A percentile compares a stretch with the other conserved stretches of the same genome.
Conservation (phyloP, 2,329 filamentous ascomycete genomes). For the Cordyceps tenuipes region DNA sequence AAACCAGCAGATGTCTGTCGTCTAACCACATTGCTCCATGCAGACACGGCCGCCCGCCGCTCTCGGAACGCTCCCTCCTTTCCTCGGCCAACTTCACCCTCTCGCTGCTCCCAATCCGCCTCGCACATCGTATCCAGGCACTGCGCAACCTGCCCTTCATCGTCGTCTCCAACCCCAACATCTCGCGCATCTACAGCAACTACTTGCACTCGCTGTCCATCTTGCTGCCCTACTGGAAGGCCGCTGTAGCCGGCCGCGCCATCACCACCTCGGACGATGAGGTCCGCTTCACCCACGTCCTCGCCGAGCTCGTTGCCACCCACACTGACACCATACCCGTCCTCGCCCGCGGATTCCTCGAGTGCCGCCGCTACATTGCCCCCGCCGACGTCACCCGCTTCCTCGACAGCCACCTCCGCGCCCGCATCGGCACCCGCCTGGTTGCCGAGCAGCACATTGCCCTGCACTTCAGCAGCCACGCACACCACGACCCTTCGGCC, state of each 20-base stretch:
- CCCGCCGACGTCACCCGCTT: constrained; percentile 79
- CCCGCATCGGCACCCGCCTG: constrained; percentile 85
- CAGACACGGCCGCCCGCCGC: constrained; percentile 73
- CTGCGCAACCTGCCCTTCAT: constrained; percentile 93
- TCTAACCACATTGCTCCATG: background rate
- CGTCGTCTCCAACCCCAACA: constrained; percentile 94
- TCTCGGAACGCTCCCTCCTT: constrained; percentile 71
- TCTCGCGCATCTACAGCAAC: constrained; percentile 90
- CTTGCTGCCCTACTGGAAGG: constrained; percentile 67
- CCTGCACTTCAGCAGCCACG: constrained; percentile 64
- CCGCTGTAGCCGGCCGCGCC: constrained; percentile 32
- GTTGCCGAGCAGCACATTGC: constrained; percentile 97
- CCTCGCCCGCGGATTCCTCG: constrained; percentile 83
- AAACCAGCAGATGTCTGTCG: background rate
- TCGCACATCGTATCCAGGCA: constrained; percentile 89
- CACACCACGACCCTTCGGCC: constrained; percentile 53
- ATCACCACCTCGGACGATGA: constrained; percentile 69
- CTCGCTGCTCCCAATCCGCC: constrained; percentile 79
- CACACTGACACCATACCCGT: constrained; percentile 92
- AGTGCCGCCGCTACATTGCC: constrained; percentile 84
- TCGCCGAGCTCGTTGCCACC: constrained; percentile 90
- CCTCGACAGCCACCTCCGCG: constrained; percentile 86
- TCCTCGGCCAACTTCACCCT: constrained; percentile 94
- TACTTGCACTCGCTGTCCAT: constrained; percentile 91
- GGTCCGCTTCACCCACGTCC: constrained; percentile 81